Evolutionary conservation across 192 early-diverging fungal genomes (phyloP).

Genomic region (Backusella mclennaniae): DNA sequence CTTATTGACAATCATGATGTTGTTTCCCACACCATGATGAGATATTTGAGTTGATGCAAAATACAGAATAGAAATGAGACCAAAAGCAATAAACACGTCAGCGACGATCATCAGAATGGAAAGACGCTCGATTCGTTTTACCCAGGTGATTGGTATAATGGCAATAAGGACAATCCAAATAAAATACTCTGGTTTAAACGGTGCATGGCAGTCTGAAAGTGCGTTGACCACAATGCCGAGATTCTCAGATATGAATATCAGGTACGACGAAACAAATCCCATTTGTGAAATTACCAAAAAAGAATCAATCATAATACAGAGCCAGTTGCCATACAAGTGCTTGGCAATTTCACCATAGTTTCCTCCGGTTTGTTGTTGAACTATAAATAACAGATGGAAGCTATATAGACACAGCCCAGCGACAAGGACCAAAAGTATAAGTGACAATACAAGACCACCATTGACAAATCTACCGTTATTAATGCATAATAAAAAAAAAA

Average conservation of each 20-base stretch:
- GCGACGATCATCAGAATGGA: conserved; percentile 62
- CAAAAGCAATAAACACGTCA: conserved; percentile 73
- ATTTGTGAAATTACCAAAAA: conserved; percentile 65
- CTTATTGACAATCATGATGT: conserved; percentile 57
- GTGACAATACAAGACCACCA: conserved; percentile 65
- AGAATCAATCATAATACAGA: conserved; percentile 30
- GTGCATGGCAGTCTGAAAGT: conserved; percentile 57
- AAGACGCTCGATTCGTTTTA: conserved; percentile 55
- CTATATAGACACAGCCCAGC: conserved; percentile 58
- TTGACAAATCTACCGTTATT: conserved; percentile 44
- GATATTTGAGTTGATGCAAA: conserved; percentile 50
- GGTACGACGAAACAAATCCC: conserved; percentile 85
- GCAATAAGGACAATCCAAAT: conserved; percentile 70
- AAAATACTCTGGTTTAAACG: conserved; percentile 63
- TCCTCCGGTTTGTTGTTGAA: conserved; percentile 50
- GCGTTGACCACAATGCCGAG: conserved; percentile 66
- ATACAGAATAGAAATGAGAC: conserved; percentile 61
- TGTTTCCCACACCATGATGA: conserved; percentile 46
- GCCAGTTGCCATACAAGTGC: conserved; percentile 41
- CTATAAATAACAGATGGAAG: conserved; percentile 42
- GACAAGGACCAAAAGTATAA: conserved; percentile 54
- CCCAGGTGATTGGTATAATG: conserved; percentile 67
- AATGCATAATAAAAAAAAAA: not conserved
- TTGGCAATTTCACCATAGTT: conserved; percentile 58
- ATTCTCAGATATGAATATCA: conserved; percentile 87